Conservation (phyloP, 2,329 filamentous ascomycete species). For the Fusarium sp. region DNA sequence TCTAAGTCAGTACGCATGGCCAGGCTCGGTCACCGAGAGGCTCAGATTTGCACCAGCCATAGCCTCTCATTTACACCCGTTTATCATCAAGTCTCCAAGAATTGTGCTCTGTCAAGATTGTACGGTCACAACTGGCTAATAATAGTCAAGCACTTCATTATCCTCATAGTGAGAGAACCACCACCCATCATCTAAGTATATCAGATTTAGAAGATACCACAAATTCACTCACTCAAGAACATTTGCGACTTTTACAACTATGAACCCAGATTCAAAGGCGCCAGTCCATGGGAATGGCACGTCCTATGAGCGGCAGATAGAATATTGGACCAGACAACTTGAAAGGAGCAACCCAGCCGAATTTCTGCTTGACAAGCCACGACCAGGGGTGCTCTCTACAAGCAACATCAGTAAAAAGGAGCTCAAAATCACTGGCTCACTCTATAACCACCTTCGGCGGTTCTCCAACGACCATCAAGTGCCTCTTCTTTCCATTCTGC, state of each 20-base stretch:
- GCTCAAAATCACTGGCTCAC: background rate
- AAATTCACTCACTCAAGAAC: background rate
- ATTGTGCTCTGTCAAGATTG: background rate
- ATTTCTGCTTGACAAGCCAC: background rate
- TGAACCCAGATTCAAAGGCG: background rate
- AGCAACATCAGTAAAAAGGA: background rate
- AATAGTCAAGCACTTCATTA: background rate
- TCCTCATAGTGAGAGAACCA: background rate
- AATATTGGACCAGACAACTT: constrained; percentile 39
- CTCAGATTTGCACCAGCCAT: background rate
- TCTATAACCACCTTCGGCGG: background rate
- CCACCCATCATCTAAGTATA: background rate
- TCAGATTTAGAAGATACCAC: background rate
- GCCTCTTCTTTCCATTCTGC: background rate
- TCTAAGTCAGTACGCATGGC: background rate
- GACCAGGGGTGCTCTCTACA: background rate
- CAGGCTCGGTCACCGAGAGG: background rate
- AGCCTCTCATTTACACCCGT: background rate
- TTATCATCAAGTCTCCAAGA: background rate
- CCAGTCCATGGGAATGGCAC: background rate
- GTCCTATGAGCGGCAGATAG: background rate
- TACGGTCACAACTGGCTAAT: background rate
- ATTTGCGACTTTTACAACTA: background rate
- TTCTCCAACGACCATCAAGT: background rate
- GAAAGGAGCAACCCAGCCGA: constrained; percentile 13